Evolutionary conservation across 2,329 filamentous ascomycete genomes (phyloP), one percentile per base, ranked within the genome.

Genomic region (Paracamarosporium sp.): DNA sequence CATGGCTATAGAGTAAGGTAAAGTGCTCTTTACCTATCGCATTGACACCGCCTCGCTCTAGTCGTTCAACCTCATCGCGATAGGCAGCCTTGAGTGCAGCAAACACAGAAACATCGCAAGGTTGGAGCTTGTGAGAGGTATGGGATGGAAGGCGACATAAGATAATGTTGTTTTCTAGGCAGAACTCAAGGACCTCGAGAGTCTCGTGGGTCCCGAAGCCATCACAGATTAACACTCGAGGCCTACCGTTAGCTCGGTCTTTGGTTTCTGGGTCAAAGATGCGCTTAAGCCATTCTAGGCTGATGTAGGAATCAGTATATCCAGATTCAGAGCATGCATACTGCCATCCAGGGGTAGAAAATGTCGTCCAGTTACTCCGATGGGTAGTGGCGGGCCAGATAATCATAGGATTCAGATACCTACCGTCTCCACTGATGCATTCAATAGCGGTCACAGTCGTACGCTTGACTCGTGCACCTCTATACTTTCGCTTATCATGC

Each of bases 151-250:
- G 53, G 53, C 68, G 67, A 60, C 64, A 75, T n/a, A 76, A 57
- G 33, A 69, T 61, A 41, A 76, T 75, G 41, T 74, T 72, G 52
- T 76, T 71, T 50, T 65, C 55, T 51, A 72, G 68, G 56, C 65
- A 76, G 55, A 64, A 70, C 59, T 70, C 64, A 57, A 69, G 45
- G 51, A 73, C 59, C 35, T 78, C 67, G 35, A 74, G 69, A 8
- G 71, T 71, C 56, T 78, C 64, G 52, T 78, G 69, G 24, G 69
- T 73, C 15, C 44, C 20, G 12, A 47, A 47, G 12, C 44, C 44
- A 27, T 47, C 44, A n/a, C 30, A 47, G 11, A 47, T 47, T 25
- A 47, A 15, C 7, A 47, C 44, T 8, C 30, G 30, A 4, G 44
- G 44, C n/a, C 24, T 47, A 12, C 9, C n/a, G 2, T 24, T 33